Evolutionary conservation across 352 stramenopile genomes (phyloP), one percentile per base, ranked within the genome.

Genomic region (Pseudoperonospora humuli): DNA sequence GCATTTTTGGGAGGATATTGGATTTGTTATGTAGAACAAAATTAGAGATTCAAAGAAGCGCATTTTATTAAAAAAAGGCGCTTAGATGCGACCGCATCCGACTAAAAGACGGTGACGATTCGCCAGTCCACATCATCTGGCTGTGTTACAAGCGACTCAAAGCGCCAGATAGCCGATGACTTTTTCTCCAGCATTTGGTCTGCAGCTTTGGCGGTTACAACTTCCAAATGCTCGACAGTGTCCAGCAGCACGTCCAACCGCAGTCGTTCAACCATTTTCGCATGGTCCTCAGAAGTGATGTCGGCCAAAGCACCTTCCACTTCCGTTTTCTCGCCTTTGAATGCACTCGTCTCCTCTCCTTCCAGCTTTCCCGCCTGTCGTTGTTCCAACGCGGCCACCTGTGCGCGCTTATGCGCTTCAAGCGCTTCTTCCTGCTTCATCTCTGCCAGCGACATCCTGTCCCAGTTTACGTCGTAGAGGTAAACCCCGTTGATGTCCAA

Each of bases 71-170:
- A 10, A 27, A 8, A 8, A 5, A 27, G 3, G 23, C 23, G 3
- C 23, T 27, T 27, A 27, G 7, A 27, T 7, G 6, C 7, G 10
- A 8, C 23, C 10, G 23, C 23, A 35, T 11, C 13, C 5, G 37
- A 8, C 36, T 63, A 69, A 39, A 60, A 59, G 7, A 73, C 63
- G 43, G 46, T 67, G 39, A 66, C 45, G 17, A 81, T 77, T 21
- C 63, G 44, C 69, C 69, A 81, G 42, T 81, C 69, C 18, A 77
- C 45, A 46, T 81, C 63, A 3, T 75, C 65, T 0, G 69, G 66
- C 38, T 63, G 46, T 5, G 65, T 81, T 19, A 81, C 69, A 3
- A 64, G 36, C 8, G 69, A 77, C 54, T 74, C 66, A 20, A 81
- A 77, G 21, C 61, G 45, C 59, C 55, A 77, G 13, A 62, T 35